These are phyloP conservation scores for Blastobotrys peoriensis DNA, from an alignment of 805 yeast species.

Conservation along the genomic window DNA sequence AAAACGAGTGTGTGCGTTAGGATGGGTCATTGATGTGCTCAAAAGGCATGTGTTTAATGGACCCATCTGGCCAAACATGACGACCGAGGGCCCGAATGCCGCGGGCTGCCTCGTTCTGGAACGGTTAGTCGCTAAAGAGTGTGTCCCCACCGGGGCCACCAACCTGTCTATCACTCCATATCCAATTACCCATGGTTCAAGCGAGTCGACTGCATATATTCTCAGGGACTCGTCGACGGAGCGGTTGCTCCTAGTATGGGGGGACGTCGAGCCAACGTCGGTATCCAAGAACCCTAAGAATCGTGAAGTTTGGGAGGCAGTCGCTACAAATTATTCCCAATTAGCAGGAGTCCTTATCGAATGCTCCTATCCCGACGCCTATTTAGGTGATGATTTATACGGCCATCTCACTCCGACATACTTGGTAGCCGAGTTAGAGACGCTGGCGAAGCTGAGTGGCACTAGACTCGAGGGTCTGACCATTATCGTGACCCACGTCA, in stretches of 20 bases:
- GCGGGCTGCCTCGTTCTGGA: constrained; percentile 10
- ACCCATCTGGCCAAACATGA: constrained; percentile 71
- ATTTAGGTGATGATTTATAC: constrained; percentile 41
- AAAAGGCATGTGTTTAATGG: constrained; percentile 62
- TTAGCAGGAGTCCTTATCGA: constrained; percentile 64
- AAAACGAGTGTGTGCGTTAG: constrained; percentile 49
- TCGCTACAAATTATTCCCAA: constrained; percentile 42
- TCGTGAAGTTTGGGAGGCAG: constrained; percentile 47
- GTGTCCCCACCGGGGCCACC: constrained; percentile 8
- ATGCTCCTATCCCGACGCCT: constrained; percentile 52
- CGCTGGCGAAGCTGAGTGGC: constrained; percentile 15
- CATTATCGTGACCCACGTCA: constrained; percentile 49
- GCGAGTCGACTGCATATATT: constrained; percentile 57
- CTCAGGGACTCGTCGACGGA: constrained; percentile 34
- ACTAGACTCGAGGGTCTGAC: constrained; percentile 35
- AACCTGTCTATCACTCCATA: constrained; percentile 17
- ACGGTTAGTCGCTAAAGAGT: constrained; percentile 9
- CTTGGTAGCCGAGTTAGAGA: constrained; percentile 50
- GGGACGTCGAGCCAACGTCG: constrained; percentile 74
- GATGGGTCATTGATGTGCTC: constrained; percentile 47
- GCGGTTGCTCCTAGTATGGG: constrained; percentile 56
- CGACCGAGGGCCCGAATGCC: constrained; percentile 24
- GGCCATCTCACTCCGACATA: constrained; percentile 77
- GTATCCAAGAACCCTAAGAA: constrained; percentile 38
- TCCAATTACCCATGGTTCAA: constrained; percentile 27